Conservation (phyloP, 352 stramenopile species). For the Globisporangium sylvaticum region DNA sequence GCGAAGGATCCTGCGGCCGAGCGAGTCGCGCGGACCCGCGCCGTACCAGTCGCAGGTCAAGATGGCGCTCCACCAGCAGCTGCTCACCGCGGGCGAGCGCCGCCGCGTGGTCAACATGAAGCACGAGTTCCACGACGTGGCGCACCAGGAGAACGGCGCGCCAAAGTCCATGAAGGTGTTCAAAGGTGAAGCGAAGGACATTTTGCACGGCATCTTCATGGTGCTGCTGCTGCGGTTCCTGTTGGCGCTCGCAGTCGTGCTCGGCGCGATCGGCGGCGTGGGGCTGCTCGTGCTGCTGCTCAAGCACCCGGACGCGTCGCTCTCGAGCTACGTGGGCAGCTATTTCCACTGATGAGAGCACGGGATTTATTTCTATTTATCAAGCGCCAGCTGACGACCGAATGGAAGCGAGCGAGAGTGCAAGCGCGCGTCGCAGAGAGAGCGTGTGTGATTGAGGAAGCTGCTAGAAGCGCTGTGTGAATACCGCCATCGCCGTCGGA, state of each 20-base stretch:
- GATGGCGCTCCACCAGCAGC: conserved; percentile 19
- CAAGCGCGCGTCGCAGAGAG: neutral
- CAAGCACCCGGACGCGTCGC: conserved; percentile 26
- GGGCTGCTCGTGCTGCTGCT: conserved; percentile 35
- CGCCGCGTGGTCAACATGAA: conserved; percentile 29
- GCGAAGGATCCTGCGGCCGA: conserved; percentile 4
- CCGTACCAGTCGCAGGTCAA: conserved; percentile 20
- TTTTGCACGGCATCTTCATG: conserved; percentile 59
- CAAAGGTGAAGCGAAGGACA: conserved; percentile 49
- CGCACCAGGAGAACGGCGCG: conserved; percentile 41
- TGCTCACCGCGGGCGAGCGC: conserved; percentile 16
- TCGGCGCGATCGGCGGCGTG: conserved; percentile 28
- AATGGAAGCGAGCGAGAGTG: neutral
- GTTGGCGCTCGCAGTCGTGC: conserved; percentile 31
- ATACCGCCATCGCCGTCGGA: neutral
- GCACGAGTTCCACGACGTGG: conserved; percentile 28
- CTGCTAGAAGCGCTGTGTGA: neutral
- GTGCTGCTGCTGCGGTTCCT: conserved; percentile 53
- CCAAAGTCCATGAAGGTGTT: conserved; percentile 58
- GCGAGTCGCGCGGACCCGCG: conserved; percentile 1
- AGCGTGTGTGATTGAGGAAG: too few relatives aligned
- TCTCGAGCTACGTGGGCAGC: conserved; percentile 26
- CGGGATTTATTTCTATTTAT: conserved; percentile 11
- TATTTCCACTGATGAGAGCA: conserved; percentile 9
- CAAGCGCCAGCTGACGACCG: neutral